Conservation (phyloP, 179 eudicot species). For the Beta corolliflora region DNA sequence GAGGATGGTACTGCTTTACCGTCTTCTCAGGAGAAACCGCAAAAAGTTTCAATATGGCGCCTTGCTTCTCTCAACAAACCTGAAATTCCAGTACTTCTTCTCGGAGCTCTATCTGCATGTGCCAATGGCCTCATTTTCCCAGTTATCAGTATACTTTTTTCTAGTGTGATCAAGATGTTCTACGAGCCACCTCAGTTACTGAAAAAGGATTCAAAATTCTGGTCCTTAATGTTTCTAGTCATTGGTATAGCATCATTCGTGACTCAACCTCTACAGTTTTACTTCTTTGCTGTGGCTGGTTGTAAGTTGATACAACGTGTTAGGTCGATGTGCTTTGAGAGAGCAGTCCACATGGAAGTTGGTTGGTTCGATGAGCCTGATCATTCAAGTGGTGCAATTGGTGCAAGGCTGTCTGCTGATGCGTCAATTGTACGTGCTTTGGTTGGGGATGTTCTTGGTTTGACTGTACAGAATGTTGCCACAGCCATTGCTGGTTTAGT, state of each 20-base stretch:
- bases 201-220: conserved; percentile 19
- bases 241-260: conserved; percentile 21
- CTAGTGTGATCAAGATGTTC: conserved; percentile 25
- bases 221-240: conserved; percentile 26
- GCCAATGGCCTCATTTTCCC: conserved; percentile 25
- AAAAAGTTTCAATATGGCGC: conserved; percentile 18
- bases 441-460: conserved; percentile 25
- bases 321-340: conserved; percentile 29
- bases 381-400: conserved; percentile 31
- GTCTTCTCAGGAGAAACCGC: not conserved
- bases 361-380: conserved; percentile 29
- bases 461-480: conserved; percentile 27
- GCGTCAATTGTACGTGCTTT: conserved; percentile 20
- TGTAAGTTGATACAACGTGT: conserved; percentile 25
- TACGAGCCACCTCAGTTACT: conserved; percentile 19
- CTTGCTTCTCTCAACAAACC: conserved; percentile 26
- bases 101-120: conserved; percentile 21
- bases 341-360: conserved; percentile 24
- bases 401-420: conserved; percentile 29
- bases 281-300: conserved; percentile 30
- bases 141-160: conserved; percentile 18
- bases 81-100: conserved; percentile 23
- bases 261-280: conserved; percentile 16
- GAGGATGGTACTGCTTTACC: not conserved
- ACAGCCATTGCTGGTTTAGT: conserved; percentile 21